Percentiles rank a stretch among this genome's conserved stretches.
These are phyloP conservation scores for Phytophthora parvispora DNA, from an alignment of 352 stramenopile genomes.

Conservation along the genomic window DNA sequence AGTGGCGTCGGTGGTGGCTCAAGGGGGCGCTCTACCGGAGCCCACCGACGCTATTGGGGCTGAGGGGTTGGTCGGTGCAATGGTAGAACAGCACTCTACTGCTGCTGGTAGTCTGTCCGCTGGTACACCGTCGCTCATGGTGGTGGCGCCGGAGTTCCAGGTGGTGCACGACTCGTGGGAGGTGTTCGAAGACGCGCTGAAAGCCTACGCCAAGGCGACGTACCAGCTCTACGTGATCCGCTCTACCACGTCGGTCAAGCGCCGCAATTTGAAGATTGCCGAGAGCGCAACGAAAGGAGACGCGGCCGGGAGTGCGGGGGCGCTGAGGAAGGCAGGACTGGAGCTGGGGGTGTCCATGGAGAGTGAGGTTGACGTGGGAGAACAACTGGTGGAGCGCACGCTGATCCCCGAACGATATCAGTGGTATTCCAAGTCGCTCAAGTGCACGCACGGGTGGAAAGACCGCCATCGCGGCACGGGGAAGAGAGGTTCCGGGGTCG, in stretches of 20 bases:
- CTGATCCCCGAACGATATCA: conserved; percentile 71
- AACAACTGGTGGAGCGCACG: conserved; percentile 30
- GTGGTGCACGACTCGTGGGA: conserved; percentile 72
- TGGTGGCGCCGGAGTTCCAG: conserved; percentile 56
- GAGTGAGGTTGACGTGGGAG: background rate
- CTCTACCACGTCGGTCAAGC: conserved; percentile 80
- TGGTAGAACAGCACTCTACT: background rate
- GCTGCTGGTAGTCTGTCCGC: conserved; percentile 1
- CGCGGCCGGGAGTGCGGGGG: background rate
- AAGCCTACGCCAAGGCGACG: conserved; percentile 64
- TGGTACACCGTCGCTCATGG: conserved; percentile 18
- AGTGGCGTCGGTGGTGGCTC: background rate
- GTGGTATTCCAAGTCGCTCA: conserved; percentile 89
- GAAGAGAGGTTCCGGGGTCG: conserved; percentile 69
- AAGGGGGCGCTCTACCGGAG: conserved; percentile 1
- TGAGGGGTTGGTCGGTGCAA: conserved; percentile 2
- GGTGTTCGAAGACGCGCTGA: conserved; percentile 70
- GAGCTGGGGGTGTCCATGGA: conserved; percentile 1
- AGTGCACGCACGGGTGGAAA: conserved; percentile 88
- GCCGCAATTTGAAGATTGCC: conserved; percentile 75
- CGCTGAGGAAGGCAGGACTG: conserved; percentile 3
- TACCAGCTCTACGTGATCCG: conserved; percentile 85
- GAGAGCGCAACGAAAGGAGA: conserved; percentile 44
- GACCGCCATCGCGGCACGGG: conserved; percentile 68
- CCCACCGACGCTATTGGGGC: background rate